phyloP scores from a whole-genome alignment of 164 flowering plant species.

The Brasenia schreberi region DNA sequence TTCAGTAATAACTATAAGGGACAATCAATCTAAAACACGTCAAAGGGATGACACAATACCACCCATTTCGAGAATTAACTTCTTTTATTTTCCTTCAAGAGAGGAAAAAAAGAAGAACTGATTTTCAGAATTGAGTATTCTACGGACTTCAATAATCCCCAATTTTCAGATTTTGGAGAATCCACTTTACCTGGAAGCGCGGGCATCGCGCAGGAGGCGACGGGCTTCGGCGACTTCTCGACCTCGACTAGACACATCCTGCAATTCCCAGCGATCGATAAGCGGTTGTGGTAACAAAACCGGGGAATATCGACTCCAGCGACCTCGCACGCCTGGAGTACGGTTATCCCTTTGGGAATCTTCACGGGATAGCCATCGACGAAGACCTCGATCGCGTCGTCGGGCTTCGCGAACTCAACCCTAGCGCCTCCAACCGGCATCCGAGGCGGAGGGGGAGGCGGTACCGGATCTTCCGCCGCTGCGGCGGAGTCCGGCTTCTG shows the following conservation, averaged over 20 bases:
- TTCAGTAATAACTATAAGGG: too few species aligned
- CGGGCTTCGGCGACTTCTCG: conserved; percentile 98
- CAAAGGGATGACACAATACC: too few species aligned
- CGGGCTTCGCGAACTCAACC: conserved; percentile 58
- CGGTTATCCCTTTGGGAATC: conserved; percentile 92
- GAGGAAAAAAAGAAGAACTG: neutral
- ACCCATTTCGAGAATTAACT: neutral
- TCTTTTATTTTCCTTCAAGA: neutral
- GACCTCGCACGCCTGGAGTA: conserved; percentile 88
- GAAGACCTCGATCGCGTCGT: conserved; percentile 87
- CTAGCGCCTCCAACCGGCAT: conserved; percentile 70
- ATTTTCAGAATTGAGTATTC: conserved; percentile 1
- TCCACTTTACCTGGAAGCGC: conserved; percentile 71
- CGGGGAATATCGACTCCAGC: conserved; percentile 96
- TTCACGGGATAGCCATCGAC: conserved; percentile 92
- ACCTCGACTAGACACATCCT: conserved; percentile 98
- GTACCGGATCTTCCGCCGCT: conserved; percentile 18
- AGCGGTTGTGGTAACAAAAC: conserved; percentile 83
- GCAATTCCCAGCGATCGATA: conserved; percentile 96
- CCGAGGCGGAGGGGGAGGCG: conserved; percentile 34
- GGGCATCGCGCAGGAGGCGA: conserved; percentile 99
- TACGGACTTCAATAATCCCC: too few species aligned
- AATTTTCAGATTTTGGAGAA: neutral
- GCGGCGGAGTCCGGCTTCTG: conserved; percentile 49
- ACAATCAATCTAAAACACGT: too few species aligned